Evolutionary conservation across 2,329 filamentous ascomycete species (phyloP).

Genomic region (Drechslerella dactyloides): DNA sequence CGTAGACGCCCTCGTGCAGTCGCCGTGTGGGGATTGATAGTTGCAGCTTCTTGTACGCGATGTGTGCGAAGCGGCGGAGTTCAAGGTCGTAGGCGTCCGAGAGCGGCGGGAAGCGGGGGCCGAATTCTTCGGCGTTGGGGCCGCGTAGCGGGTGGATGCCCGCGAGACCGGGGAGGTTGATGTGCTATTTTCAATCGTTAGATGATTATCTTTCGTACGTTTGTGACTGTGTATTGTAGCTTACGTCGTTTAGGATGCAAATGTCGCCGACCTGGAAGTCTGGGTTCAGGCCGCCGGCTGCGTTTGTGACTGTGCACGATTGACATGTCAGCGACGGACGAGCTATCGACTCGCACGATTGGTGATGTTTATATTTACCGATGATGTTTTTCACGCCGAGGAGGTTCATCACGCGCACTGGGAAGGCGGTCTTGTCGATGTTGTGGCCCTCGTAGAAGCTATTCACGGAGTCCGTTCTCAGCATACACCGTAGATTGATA

Average conservation of each 20-base stretch:
- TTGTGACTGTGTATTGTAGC: slow-evolving; percentile 53
- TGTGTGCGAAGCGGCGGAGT: slow-evolving; percentile 65
- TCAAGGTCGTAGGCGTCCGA: slow-evolving; percentile 72
- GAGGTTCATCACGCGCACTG: slow-evolving; percentile 69
- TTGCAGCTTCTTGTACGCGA: slow-evolving; percentile 64
- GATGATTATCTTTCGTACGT: too few relatives aligned
- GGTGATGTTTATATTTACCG: slow-evolving; percentile 58
- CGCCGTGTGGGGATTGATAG: slow-evolving; percentile 61
- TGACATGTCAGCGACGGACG: slow-evolving; percentile 19
- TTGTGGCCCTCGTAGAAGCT: slow-evolving; percentile 73
- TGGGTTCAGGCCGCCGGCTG: slow-evolving; percentile 70
- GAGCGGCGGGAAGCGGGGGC: slow-evolving; percentile 68
- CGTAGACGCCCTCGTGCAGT: slow-evolving; percentile 71
- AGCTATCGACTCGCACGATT: too few relatives aligned
- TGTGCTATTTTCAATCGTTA: too few relatives aligned
- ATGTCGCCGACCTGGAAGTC: slow-evolving; percentile 70
- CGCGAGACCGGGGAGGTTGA: slow-evolving; percentile 69
- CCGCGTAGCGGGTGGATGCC: slow-evolving; percentile 69
- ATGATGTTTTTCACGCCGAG: slow-evolving; percentile 67
- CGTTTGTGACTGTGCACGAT: slow-evolving; percentile 67
- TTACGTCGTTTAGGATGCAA: slow-evolving; percentile 69
- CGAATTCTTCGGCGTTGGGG: slow-evolving; percentile 69
- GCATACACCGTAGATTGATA: slow-evolving; percentile 22
- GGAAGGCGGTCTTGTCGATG: slow-evolving; percentile 69
- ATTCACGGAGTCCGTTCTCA: slow-evolving; percentile 28